A percentile compares a stretch with the other conserved stretches of the same genome.
phyloP scores from a whole-genome alignment of 352 stramenopile species.

The Pythium sp. region DNA sequence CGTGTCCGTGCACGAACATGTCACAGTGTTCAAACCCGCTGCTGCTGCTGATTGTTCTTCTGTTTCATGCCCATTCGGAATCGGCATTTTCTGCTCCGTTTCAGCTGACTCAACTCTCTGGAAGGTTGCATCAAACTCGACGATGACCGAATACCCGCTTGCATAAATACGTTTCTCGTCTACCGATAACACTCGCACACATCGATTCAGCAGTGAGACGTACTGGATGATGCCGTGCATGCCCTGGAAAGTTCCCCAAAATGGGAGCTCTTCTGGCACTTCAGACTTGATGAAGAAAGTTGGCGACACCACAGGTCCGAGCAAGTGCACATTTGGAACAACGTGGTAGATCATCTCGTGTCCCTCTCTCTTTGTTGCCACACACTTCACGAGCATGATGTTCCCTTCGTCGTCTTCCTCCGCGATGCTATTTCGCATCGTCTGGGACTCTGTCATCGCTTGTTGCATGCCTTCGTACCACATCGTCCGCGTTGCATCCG shows the following conservation, averaged over 20 bases:
- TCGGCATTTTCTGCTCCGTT: conserved; percentile 14
- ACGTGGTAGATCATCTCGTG: conserved; percentile 42
- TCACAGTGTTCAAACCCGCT: conserved; percentile 32
- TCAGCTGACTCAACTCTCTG: conserved; percentile 32
- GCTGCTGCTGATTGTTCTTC: neutral
- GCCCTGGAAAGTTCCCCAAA: conserved; percentile 76
- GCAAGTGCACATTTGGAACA: conserved; percentile 56
- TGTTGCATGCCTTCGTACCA: conserved; percentile 67
- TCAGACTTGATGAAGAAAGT: conserved; percentile 78
- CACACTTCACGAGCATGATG: conserved; percentile 56
- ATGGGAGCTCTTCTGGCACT: conserved; percentile 74
- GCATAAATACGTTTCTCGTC: conserved; percentile 65
- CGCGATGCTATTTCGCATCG: conserved; percentile 46
- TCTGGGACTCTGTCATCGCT: conserved; percentile 42
- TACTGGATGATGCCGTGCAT: conserved; percentile 67
- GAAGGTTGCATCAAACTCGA: conserved; percentile 73
- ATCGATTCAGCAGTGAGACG: conserved; percentile 61
- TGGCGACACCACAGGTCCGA: conserved; percentile 49
- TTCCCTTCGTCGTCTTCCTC: conserved; percentile 65
- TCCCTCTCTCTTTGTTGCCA: conserved; percentile 49
- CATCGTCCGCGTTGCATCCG: conserved; percentile 41
- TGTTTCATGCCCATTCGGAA: neutral
- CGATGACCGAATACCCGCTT: conserved; percentile 72
- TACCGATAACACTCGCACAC: conserved; percentile 51
- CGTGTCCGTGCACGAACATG: conserved; percentile 69